Percentiles rank a stretch among this genome's conserved stretches.
These are phyloP conservation scores for Arthrobotrys entomopaga DNA, from an alignment of 2,329 filamentous ascomycete species.

Conservation along the genomic window DNA sequence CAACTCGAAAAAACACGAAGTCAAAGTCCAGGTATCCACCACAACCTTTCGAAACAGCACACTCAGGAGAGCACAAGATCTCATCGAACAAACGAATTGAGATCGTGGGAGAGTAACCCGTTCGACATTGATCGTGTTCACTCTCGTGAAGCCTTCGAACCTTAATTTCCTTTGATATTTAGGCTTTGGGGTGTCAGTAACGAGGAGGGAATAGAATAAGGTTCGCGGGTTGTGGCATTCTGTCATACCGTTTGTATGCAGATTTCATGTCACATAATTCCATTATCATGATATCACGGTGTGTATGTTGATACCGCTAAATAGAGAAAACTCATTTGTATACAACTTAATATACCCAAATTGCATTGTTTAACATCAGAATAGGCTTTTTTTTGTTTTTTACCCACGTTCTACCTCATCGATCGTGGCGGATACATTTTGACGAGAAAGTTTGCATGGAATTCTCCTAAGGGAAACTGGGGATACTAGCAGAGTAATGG, in stretches of 20 bases:
- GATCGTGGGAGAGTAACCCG: constrained; percentile 34
- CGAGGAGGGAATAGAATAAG: not conserved
- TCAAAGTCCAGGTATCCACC: not conserved
- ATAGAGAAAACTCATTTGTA: constrained; percentile 3
- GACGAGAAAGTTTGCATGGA: too few relatives aligned
- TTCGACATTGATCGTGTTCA: constrained; percentile 42
- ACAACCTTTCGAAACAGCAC: constrained; percentile 11
- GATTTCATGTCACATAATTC: not conserved
- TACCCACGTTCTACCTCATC: too few relatives aligned
- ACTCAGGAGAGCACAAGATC: constrained; percentile 20
- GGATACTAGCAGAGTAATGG: too few relatives aligned
- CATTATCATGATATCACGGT: not conserved
- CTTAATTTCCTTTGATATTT: not conserved
- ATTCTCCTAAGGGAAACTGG: too few relatives aligned
- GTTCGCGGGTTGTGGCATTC: not conserved
- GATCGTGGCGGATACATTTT: too few relatives aligned
- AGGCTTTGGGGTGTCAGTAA: not conserved
- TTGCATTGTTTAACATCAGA: too few relatives aligned
- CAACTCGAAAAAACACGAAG: not conserved
- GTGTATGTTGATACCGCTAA: not conserved
- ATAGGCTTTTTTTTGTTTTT: too few relatives aligned
- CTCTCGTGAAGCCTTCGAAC: constrained; percentile 34
- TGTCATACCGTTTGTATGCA: not conserved
- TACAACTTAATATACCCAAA: not conserved
- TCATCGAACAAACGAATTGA: constrained; percentile 8